Evolutionary conservation across 768 basidiomycete genomes (phyloP).

Genomic region (Xanthoconium stramineum): DNA sequence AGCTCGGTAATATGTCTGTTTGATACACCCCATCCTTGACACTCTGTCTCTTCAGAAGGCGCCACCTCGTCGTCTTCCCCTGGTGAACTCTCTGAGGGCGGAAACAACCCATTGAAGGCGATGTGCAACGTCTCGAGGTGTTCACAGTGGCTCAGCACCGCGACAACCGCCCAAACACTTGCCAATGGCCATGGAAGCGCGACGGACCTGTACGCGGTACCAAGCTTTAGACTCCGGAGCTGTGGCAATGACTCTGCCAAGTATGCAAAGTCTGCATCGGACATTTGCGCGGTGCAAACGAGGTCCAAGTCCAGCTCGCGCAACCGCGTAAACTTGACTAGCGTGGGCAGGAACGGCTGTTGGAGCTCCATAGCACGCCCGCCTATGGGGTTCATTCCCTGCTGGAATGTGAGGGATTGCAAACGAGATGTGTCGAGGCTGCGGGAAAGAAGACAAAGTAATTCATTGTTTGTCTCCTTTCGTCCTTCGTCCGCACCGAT

Average conservation of each 20-base stretch:
- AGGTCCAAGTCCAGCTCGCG: slow-evolving; percentile 17
- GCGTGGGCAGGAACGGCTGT: background rate
- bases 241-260: slow-evolving; percentile 10
- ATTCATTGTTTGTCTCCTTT: background rate
- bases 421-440: slow-evolving; percentile 12
- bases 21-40: slow-evolving; percentile 1
- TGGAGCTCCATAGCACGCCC: slow-evolving; percentile 4
- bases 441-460: slow-evolving; percentile 9
- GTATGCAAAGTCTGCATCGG: slow-evolving; percentile 8
- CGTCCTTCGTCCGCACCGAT: slow-evolving; percentile 7
- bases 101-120: slow-evolving; percentile 16
- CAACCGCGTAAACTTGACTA: slow-evolving; percentile 13
- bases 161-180: slow-evolving; percentile 9
- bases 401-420: slow-evolving; percentile 4
- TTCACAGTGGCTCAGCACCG: slow-evolving; percentile 11
- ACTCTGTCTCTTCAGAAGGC: background rate
- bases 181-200: slow-evolving; percentile 4
- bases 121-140: slow-evolving; percentile 15
- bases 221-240: slow-evolving; percentile 16
- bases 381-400: background rate
- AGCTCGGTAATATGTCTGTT: slow-evolving; percentile 14
- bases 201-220: slow-evolving; percentile 6
- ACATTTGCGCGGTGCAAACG: slow-evolving; percentile 6
- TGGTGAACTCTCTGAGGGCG: background rate
- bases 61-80: background rate